These are phyloP conservation scores for Artemisia argyi DNA, from an alignment of 129 eudicot species.

Conservation along the genomic window DNA sequence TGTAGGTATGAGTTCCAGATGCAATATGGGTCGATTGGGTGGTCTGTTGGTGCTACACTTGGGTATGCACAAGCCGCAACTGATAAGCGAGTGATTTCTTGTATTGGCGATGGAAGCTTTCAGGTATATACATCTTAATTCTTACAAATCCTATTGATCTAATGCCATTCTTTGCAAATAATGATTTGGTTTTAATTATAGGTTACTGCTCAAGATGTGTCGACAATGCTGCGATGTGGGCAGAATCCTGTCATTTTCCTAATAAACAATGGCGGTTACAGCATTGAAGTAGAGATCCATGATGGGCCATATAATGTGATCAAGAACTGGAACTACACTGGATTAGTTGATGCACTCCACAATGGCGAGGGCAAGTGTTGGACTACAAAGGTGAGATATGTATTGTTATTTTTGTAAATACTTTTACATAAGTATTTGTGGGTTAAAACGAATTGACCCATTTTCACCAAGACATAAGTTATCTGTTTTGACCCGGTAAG, in stretches of 20 bases:
- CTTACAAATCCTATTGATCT: too few species aligned
- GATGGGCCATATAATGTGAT: conserved; percentile 82
- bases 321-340: conserved; percentile 81
- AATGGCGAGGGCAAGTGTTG: conserved; percentile 73
- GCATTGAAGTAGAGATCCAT: conserved; percentile 76
- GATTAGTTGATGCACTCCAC: conserved; percentile 65
- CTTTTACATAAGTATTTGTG: too few species aligned
- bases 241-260: conserved; percentile 61
- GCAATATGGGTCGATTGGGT: conserved; percentile 87
- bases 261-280: conserved; percentile 79
- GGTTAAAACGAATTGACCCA: too few species aligned
- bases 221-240: conserved; percentile 61
- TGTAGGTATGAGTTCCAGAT: conserved; percentile 76
- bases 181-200: neutral
- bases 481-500: too few species aligned
- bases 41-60: conserved; percentile 84
- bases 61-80: conserved; percentile 78
- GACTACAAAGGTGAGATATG: conserved; percentile 56
- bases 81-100: conserved; percentile 71
- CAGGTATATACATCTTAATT: conserved; percentile 38
- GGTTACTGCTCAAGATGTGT: conserved; percentile 68
- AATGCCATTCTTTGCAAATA: too few species aligned
- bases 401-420: too few species aligned
- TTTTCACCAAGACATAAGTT: too few species aligned
- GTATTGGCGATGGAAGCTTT: conserved; percentile 86